Evolutionary conservation across 2,329 filamentous ascomycete species (phyloP).

Genomic region (Graphium sp.): DNA sequence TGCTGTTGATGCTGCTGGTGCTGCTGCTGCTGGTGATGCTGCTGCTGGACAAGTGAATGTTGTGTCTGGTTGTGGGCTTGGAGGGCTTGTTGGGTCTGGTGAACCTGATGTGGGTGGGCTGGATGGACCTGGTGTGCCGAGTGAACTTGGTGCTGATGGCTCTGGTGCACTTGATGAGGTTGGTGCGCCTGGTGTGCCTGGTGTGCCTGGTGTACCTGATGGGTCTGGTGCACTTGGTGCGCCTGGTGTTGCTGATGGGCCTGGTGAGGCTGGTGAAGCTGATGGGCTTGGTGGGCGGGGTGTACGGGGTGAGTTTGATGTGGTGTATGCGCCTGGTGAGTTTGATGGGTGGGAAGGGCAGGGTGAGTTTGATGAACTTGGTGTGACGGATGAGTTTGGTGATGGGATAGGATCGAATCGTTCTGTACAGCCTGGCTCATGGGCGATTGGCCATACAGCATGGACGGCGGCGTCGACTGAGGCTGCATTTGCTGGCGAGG

Average conservation of each 20-base stretch:
- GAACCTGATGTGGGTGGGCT: slow-evolving; percentile 11
- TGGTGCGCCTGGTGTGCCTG: slow-evolving; percentile 8
- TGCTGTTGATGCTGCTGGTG: slow-evolving; percentile 12
- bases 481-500: slow-evolving; percentile 27
- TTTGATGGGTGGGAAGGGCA: slow-evolving; percentile 6
- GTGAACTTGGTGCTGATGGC: too few species aligned
- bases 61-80: slow-evolving; percentile 9
- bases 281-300: slow-evolving; percentile 5
- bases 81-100: slow-evolving; percentile 12
- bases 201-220: slow-evolving; percentile 14
- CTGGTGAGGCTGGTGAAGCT: slow-evolving; percentile 6
- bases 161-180: slow-evolving; percentile 5
- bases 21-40: slow-evolving; percentile 11
- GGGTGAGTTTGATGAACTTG: slow-evolving; percentile 12
- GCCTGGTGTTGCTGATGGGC: slow-evolving; percentile 11
- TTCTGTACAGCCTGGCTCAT: slow-evolving; percentile 23
- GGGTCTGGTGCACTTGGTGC: slow-evolving; percentile 10
- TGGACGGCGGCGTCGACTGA: slow-evolving; percentile 17
- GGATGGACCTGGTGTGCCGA: slow-evolving; percentile 6
- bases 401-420: slow-evolving; percentile 24
- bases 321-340: slow-evolving; percentile 4
- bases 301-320: slow-evolving; percentile 4
- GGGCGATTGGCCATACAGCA: slow-evolving; percentile 17
- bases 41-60: too few species aligned
- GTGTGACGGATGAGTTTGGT: slow-evolving; percentile 12